Percentiles rank a stretch among this genome's conserved stretches.
Evolutionary conservation across 805 yeast species (phyloP).

Genomic region (Nakazawaea sp.): DNA sequence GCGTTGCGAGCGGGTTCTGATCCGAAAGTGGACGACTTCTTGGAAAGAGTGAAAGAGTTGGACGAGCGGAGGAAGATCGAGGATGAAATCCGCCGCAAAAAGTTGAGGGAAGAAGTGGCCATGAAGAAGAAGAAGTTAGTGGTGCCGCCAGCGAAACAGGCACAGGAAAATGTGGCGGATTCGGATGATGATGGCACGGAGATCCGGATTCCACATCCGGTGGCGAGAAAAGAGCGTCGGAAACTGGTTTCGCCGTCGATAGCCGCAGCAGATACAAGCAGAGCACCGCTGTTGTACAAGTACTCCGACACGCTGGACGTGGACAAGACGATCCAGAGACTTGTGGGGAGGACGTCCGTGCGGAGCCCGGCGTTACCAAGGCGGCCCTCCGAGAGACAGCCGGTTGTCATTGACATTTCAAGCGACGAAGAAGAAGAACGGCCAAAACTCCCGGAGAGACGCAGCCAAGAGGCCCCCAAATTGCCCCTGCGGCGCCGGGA

Average conservation of each 20-base stretch:
- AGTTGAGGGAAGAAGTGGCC: slow-evolving; percentile 11
- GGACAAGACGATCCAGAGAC: slow-evolving; percentile 4
- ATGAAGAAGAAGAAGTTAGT: slow-evolving; percentile 7
- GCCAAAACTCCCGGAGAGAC: background rate
- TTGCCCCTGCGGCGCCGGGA: background rate
- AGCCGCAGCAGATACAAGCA: background rate
- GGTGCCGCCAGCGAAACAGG: background rate
- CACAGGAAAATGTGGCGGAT: background rate
- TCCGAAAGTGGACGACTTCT: slow-evolving; percentile 12
- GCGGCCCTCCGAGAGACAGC: background rate
- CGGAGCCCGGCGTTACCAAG: background rate
- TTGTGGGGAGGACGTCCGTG: background rate
- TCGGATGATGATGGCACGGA: background rate
- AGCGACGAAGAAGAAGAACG: background rate
- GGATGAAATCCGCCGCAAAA: slow-evolving; percentile 11
- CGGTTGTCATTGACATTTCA: background rate
- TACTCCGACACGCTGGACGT: slow-evolving; percentile 10
- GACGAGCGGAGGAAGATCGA: slow-evolving; percentile 11
- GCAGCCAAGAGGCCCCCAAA: background rate
- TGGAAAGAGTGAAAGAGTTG: slow-evolving; percentile 12
- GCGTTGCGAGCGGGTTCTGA: too few species aligned
- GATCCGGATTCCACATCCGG: background rate
- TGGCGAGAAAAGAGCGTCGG: background rate
- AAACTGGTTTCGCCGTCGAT: background rate
- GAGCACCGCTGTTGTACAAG: background rate